Evolutionary conservation across 345 rosid species (phyloP).

Genomic region (Eutrema japonicum): DNA sequence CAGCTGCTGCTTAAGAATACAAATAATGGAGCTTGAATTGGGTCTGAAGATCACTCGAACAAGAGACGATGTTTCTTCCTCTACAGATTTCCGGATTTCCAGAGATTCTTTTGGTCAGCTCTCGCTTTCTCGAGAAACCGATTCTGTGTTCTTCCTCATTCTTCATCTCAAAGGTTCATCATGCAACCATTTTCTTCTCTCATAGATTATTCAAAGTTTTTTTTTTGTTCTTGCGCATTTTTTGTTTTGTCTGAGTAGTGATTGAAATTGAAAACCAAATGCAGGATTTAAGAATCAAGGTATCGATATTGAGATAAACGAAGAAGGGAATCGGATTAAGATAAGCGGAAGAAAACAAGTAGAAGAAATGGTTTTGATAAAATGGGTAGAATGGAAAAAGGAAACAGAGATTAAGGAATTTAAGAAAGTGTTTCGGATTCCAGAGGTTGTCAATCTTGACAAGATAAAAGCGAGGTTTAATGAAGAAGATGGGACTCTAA

Average conservation of each 20-base stretch:
- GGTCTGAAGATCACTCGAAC: constrained; percentile 78
- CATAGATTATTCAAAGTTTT: neutral
- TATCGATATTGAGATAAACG: constrained; percentile 65
- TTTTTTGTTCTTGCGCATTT: neutral
- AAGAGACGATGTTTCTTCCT: constrained; percentile 61
- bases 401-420: constrained; percentile 61
- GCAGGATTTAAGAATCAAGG: constrained; percentile 69
- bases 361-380: constrained; percentile 69
- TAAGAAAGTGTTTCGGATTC: constrained; percentile 64
- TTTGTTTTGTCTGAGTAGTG: neutral
- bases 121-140: constrained; percentile 69
- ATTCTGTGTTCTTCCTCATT: constrained; percentile 60
- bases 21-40: constrained; percentile 77
- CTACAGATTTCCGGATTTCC: constrained; percentile 51
- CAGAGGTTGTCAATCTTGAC: constrained; percentile 61
- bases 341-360: constrained; percentile 68
- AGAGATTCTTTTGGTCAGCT: constrained; percentile 55
- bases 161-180: constrained; percentile 71
- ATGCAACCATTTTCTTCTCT: neutral
- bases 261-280: constrained; percentile 15
- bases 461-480: constrained; percentile 66
- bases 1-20: constrained; percentile 2
- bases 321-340: constrained; percentile 61
- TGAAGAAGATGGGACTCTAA: constrained; percentile 59
- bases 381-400: constrained; percentile 63